Base-by-base conservation (phyloP, 176 grass and related monocot species). In the Carex pumila region DNA sequence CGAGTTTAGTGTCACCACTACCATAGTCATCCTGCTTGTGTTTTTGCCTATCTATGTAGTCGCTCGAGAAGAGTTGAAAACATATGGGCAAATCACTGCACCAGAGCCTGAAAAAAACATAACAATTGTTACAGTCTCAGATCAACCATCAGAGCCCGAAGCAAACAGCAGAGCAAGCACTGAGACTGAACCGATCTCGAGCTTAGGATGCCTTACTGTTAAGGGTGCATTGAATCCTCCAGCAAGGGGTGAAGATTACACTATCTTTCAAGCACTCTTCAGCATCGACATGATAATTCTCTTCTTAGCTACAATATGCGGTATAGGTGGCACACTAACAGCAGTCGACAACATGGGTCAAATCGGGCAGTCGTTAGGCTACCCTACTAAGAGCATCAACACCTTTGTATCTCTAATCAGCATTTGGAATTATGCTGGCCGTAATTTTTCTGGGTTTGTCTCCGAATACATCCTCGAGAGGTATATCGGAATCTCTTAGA, bases 331-430 rank as follows among this genome's bases (percentile, higher is more conserved):
- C 39, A 96, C 94, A 29, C 85, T 96, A 56, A 93, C 94, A 14
- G 94, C 94, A 14, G 84, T 96, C 45, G 94, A 96, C 85, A 96
- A 96, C 87, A 85, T 96, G 89, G 85, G 87, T 12, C 94, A 96
- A 87, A 93, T 96, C 75, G 94, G 94, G 0, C 86, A 96, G 78
- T 96, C 94, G 0, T 78, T 96, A 7, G 94, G 94, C 0, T 96
- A 96, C 89, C 85, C 94, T 5, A 80, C 65, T 57, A 86, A 87
- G 7, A 84, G 71, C 88, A 87, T 91, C 70, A 6, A 70, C 18
- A 97, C 94, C 12, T 91, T 96, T 68, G 91, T 96, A 0, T 93
- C 94, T 50, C 94, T 96, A 8, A 71, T 93, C 17, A 96, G 94
- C 87, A 96, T 96, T 79, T 96, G 94, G 94, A 96, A 96, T 86